These are phyloP conservation scores for Trichocomaceae sp. DNA, from an alignment of 2,329 filamentous ascomycete species.

Conservation along the genomic window DNA sequence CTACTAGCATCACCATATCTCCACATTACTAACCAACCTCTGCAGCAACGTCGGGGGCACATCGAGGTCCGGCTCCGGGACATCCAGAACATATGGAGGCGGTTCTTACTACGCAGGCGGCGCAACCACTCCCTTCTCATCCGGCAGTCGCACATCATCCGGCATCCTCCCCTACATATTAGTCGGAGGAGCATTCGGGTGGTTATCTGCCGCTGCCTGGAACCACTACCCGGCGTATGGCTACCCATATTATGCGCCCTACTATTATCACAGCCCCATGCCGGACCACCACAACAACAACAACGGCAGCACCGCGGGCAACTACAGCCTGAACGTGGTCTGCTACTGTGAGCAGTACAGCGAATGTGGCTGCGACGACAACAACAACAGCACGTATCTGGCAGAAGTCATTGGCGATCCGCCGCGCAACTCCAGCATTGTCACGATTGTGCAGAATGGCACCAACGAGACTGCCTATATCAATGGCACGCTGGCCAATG, in stretches of 20 bases:
- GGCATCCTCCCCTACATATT: constrained; percentile 47
- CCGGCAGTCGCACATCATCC: constrained; percentile 40
- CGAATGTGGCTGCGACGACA: constrained; percentile 54
- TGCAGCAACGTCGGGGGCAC: constrained; percentile 9
- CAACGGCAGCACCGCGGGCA: constrained; percentile 27
- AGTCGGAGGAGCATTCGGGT: constrained; percentile 40
- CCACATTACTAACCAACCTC: background rate
- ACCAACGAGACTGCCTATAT: constrained; percentile 35
- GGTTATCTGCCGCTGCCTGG: constrained; percentile 39
- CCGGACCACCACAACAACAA: constrained; percentile 18
- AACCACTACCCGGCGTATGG: constrained; percentile 47
- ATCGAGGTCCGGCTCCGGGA: constrained; percentile 5
- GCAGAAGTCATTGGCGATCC: constrained; percentile 37
- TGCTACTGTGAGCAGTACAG: constrained; percentile 52
- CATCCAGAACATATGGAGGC: constrained; percentile 5
- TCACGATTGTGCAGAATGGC: constrained; percentile 36
- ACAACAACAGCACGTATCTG: constrained; percentile 39
- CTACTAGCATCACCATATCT: background rate
- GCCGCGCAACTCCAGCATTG: constrained; percentile 33
- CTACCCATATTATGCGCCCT: constrained; percentile 47
- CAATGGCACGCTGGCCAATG: constrained; percentile 43
- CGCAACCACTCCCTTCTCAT: constrained; percentile 44
- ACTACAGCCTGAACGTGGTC: constrained; percentile 47
- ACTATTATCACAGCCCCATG: constrained; percentile 41
- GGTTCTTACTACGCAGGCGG: constrained; percentile 53